Evolutionary conservation across 2,329 filamentous ascomycete species (phyloP), one percentile per base, ranked within the genome.

Genomic region (Pseudogymnoascus sp.): DNA sequence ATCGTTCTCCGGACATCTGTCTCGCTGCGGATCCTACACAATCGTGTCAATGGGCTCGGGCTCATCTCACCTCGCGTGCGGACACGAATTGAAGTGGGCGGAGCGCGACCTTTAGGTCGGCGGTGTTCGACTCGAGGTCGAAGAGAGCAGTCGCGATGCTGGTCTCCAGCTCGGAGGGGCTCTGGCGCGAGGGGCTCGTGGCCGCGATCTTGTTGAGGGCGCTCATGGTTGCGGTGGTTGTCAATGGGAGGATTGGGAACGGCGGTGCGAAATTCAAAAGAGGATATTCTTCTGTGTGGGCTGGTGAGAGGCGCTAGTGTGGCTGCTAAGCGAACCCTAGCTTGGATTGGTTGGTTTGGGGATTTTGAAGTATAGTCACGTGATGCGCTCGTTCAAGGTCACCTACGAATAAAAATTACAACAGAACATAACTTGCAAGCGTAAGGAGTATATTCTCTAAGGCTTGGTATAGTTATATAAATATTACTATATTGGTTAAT

Each of bases 101-200:
- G 78, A 99, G 89, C 74, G 92, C 89, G 76, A 86, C 87, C 90
- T 93, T 96, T 83, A 99, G 90, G 83, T 99, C 95, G 79, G 92
- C 85, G 77, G 95, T 96, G 88, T 97, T 97, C 84, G 88, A 93
- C 91, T 99, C 95, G 82, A 99, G 91, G 78, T 99, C 95, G 85
- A 89, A 96, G 71, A 99, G 91, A 83, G 95, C 95, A 82, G 88
- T 90, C 79, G 95, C 95, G 79, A 99, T 96, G 86, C 83, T 91
- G 81, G 86, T 88, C 91, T 99, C 95, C 74, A 97, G 89, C 89
- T 99, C 95, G 72, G 91, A 96, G 73, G 95, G 95, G 83, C 88
- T 96, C 80, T 90, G 86, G 85, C 91, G 88, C 82, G 93, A 97
- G 73, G 93, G 89, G 89, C 91, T 96, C 88, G 95, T 97, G 79